phyloP scores from a whole-genome alignment of 2,329 filamentous ascomycete genomes.

The Aspergillus persii region DNA sequence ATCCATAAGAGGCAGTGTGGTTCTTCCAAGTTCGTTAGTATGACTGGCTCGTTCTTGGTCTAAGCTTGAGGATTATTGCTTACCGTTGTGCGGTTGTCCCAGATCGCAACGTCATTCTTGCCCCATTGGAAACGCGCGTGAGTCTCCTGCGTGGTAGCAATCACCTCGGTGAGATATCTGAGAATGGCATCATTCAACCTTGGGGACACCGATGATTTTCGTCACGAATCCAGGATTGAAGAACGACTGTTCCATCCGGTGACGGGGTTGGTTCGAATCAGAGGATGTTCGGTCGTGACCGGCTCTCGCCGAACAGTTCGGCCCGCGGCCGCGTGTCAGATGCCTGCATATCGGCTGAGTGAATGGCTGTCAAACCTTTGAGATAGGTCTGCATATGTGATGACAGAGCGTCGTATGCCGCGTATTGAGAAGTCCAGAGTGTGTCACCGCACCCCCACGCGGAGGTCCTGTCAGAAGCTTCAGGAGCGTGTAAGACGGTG shows the following conservation, averaged over 20 bases:
- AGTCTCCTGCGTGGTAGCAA: slow-evolving; percentile 62
- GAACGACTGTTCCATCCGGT: slow-evolving; percentile 61
- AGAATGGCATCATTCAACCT: slow-evolving; percentile 55
- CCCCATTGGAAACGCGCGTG: slow-evolving; percentile 67
- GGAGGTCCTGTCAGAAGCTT: slow-evolving; percentile 56
- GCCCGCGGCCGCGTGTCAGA: slow-evolving; percentile 51
- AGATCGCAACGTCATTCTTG: slow-evolving; percentile 64
- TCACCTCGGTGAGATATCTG: slow-evolving; percentile 53
- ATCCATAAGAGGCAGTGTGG: slow-evolving; percentile 57
- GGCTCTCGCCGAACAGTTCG: slow-evolving; percentile 53
- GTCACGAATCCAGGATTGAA: slow-evolving; percentile 60
- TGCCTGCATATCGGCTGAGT: slow-evolving; percentile 56
- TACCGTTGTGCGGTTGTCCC: slow-evolving; percentile 63
- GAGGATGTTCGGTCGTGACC: slow-evolving; percentile 55
- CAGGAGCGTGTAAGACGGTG: slow-evolving; percentile 57
- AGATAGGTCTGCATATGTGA: slow-evolving; percentile 58
- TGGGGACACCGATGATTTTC: slow-evolving; percentile 58
- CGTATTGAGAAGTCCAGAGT: slow-evolving; percentile 59
- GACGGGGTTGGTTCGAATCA: slow-evolving; percentile 60
- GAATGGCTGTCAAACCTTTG: slow-evolving; percentile 55
- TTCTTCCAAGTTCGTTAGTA: slow-evolving; percentile 36
- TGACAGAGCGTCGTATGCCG: slow-evolving; percentile 57
- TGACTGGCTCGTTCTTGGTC: neutral
- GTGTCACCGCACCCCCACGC: slow-evolving; percentile 56
- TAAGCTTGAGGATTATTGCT: slow-evolving; percentile 14